These are phyloP conservation scores for Penicillium sp. DNA, from an alignment of 2,329 filamentous ascomycete species.

Conservation along the genomic window DNA sequence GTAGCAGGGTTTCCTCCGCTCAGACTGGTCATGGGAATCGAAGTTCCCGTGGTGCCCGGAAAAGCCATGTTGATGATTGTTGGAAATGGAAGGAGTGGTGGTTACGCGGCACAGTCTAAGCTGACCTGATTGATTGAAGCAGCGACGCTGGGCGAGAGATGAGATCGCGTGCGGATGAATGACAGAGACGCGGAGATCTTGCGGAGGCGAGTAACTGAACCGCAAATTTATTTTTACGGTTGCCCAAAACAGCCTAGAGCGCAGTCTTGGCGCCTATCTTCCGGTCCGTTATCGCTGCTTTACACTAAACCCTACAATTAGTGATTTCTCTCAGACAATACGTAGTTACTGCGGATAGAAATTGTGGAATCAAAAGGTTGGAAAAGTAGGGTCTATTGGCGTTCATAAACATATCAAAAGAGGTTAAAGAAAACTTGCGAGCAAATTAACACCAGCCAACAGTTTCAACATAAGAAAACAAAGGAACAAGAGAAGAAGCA, in stretches of 20 bases:
- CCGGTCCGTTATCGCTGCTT: not conserved
- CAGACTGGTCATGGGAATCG: slow-evolving; percentile 31
- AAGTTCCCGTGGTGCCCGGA: slow-evolving; percentile 38
- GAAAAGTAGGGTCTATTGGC: not conserved
- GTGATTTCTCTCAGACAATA: no score
- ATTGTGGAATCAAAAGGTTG: no score
- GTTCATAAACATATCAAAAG: slow-evolving; percentile 1
- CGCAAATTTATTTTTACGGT: slow-evolving; percentile 40
- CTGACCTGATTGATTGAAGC: not conserved
- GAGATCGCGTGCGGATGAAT: slow-evolving; percentile 7
- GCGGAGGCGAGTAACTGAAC: slow-evolving; percentile 32
- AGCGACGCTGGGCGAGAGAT: not conserved
- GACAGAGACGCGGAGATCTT: slow-evolving; percentile 25
- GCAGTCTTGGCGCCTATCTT: slow-evolving; percentile 26
- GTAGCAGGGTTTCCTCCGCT: slow-evolving; percentile 28
- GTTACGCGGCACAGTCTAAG: not conserved
- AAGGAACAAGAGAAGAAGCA: slow-evolving; percentile 20
- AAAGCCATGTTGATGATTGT: slow-evolving; percentile 34
- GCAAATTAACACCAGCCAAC: not conserved
- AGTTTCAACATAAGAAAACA: slow-evolving; percentile 9
- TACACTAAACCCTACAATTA: no score
- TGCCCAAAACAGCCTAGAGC: slow-evolving; percentile 7
- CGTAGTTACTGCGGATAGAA: no score
- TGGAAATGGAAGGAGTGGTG: not conserved
- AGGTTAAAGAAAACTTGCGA: slow-evolving; percentile 2